Evolutionary conservation across 2,329 filamentous ascomycete genomes (phyloP).

Genomic region (Ophiocordyceps unilateralis): DNA sequence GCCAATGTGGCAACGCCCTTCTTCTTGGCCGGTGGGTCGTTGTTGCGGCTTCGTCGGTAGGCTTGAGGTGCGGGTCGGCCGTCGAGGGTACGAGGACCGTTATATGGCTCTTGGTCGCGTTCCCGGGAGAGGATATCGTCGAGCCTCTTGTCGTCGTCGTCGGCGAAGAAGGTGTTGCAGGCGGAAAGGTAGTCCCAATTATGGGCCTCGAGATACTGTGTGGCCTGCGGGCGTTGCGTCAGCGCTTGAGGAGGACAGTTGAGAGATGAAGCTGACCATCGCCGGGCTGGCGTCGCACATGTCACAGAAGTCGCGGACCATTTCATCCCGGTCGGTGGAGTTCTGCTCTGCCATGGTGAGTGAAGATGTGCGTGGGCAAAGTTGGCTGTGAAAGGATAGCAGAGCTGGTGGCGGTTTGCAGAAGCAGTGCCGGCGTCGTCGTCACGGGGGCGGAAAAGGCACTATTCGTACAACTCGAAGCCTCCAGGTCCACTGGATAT

Average conservation of each 20-base stretch:
- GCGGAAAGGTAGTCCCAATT: conserved; percentile 17
- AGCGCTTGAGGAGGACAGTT: neutral
- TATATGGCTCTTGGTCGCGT: conserved; percentile 26
- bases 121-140: conserved; percentile 13
- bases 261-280: conserved; percentile 6
- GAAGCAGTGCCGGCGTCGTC: no score
- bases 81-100: conserved; percentile 44
- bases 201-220: conserved; percentile 41
- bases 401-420: neutral
- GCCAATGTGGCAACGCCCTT: conserved; percentile 44
- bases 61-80: conserved; percentile 37
- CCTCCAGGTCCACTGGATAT: no score
- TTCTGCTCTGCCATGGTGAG: conserved; percentile 13
- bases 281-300: conserved; percentile 11
- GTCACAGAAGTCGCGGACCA: conserved; percentile 12
- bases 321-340: conserved; percentile 6
- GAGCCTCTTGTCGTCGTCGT: conserved; percentile 29
- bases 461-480: no score
- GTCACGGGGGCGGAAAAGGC: neutral
- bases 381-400: neutral
- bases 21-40: conserved; percentile 30
- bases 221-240: conserved; percentile 30
- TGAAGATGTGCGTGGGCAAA: neutral
- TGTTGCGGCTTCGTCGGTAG: conserved; percentile 14
- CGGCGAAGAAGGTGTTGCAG: conserved; percentile 42